A percentile compares a stretch with the other conserved stretches of the same genome.
Evolutionary conservation across 495 filamentous ascomycete species (phyloP).

Genomic region (Pyrenula aspistea): DNA sequence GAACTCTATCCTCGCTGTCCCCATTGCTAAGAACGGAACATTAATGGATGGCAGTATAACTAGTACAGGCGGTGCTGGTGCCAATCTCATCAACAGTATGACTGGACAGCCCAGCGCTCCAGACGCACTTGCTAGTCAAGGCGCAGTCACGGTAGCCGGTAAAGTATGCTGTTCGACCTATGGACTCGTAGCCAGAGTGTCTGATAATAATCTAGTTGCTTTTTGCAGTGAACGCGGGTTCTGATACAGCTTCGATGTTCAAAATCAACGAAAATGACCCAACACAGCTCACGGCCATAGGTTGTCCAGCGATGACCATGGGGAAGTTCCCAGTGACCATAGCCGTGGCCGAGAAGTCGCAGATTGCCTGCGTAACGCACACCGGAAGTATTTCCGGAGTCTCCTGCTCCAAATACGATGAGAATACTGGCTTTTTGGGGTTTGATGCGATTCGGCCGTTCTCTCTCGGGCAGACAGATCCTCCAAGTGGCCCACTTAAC

Average conservation of each 20-base stretch:
- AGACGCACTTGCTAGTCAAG: constrained; percentile 28
- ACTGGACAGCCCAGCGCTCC: neutral
- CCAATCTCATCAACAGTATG: neutral
- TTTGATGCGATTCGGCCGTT: constrained; percentile 31
- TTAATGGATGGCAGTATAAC: constrained; percentile 16
- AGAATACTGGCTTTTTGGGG: constrained; percentile 19
- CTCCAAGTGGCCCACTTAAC: constrained; percentile 39
- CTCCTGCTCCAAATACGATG: constrained; percentile 28
- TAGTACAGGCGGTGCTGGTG: constrained; percentile 14
- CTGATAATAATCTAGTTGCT: constrained; percentile 12
- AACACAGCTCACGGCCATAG: constrained; percentile 28
- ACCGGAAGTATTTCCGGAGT: constrained; percentile 41
- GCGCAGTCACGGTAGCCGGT: constrained; percentile 31
- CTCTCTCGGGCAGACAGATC: constrained; percentile 29
- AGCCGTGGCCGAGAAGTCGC: constrained; percentile 31
- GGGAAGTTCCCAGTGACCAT: constrained; percentile 49
- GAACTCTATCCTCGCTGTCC: constrained; percentile 35
- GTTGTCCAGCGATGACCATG: constrained; percentile 25
- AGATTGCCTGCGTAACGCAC: constrained; percentile 39
- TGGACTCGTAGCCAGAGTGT: neutral
- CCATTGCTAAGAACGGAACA: constrained; percentile 29
- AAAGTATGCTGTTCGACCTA: constrained; percentile 20
- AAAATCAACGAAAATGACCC: constrained; percentile 32
- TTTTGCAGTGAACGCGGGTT: constrained; percentile 51
- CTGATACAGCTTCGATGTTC: constrained; percentile 43